Conservation (phyloP, 1,284 basidiomycete genomes). For the Marasmius oreades region DNA sequence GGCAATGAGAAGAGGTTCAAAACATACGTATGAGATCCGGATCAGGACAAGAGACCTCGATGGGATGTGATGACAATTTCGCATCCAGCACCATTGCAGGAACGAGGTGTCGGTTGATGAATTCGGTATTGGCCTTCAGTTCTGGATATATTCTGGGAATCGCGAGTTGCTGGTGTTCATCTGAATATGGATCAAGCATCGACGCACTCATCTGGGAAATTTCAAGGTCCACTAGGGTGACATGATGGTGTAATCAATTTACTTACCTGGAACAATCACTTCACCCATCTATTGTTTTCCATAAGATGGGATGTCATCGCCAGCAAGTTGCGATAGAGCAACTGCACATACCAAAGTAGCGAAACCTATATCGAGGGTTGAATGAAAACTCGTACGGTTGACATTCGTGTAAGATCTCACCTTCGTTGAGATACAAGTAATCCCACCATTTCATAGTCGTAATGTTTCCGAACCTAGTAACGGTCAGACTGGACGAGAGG, state of each 20-base stretch:
- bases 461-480: constrained; percentile 79
- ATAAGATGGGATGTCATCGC: neutral
- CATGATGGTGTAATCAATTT: neutral
- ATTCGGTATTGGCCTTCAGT: constrained; percentile 72
- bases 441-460: constrained; percentile 98
- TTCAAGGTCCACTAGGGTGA: neutral
- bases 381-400: neutral
- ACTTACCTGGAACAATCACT: constrained; percentile 82
- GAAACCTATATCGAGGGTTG: constrained; percentile 56
- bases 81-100: constrained; percentile 81
- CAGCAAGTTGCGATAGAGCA: neutral
- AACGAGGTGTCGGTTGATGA: constrained; percentile 61
- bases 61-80: constrained; percentile 91
- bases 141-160: constrained; percentile 65
- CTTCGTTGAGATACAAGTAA: constrained; percentile 83
- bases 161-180: neutral
- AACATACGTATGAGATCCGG: constrained; percentile 70
- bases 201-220: constrained; percentile 42
- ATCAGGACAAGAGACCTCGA: constrained; percentile 91
- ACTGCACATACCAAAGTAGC: constrained; percentile 64
- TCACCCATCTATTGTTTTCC: constrained; percentile 74
- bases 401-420: constrained; percentile 25
- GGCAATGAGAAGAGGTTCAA: neutral
- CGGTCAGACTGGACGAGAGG: neutral
- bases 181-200: neutral